Evolutionary conservation across 2,329 filamentous ascomycete genomes (phyloP).

Genomic region (Dactylonectria estremocensis): DNA sequence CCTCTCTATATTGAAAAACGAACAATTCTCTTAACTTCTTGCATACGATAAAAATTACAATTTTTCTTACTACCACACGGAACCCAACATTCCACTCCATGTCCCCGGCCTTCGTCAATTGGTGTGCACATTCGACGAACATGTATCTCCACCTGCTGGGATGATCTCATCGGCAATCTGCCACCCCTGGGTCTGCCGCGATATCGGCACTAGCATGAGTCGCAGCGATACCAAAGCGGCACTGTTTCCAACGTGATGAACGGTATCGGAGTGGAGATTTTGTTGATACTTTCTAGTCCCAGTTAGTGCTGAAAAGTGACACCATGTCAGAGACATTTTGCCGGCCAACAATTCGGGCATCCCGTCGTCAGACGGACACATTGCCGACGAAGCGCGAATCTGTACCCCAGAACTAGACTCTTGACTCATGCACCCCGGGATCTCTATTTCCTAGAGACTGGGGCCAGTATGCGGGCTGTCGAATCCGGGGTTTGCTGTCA

Average conservation of each 20-base stretch:
- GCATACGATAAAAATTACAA: neutral
- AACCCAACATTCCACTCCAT: neutral
- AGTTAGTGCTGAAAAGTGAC: too few relatives aligned
- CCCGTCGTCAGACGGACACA: neutral
- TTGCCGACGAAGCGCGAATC: constrained; percentile 4
- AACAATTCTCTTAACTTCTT: neutral
- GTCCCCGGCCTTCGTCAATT: neutral
- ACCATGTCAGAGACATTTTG: neutral
- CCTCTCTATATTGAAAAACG: too few relatives aligned
- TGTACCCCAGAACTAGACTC: neutral
- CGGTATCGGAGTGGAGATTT: neutral
- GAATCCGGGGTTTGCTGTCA: constrained; percentile 9
- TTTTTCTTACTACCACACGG: neutral
- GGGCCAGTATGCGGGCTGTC: neutral
- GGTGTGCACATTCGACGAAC: neutral
- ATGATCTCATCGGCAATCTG: constrained; percentile 19
- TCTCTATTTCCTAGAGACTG: neutral
- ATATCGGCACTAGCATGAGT: constrained; percentile 7
- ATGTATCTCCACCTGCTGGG: neutral
- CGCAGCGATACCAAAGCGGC: neutral
- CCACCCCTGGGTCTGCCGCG: neutral
- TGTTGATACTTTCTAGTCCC: too few relatives aligned
- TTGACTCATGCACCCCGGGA: constrained; percentile 15
- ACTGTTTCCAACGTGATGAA: neutral
- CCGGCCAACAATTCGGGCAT: neutral